Conservation (phyloP, 768 basidiomycete species). For the Lanmaoa pseudosensibilis region DNA sequence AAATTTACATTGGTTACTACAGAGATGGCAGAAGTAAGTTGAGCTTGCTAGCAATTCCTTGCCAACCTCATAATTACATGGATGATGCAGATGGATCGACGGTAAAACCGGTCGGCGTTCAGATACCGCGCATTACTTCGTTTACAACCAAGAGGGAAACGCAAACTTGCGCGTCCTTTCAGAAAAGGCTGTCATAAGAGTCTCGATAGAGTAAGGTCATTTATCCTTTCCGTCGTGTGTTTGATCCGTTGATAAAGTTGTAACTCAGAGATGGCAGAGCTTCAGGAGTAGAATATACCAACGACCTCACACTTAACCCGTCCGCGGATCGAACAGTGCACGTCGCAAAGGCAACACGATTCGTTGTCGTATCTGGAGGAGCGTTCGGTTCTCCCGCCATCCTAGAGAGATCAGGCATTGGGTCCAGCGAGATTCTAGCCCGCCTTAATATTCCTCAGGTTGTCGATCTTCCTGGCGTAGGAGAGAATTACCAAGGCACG, state of each 20-base stretch:
- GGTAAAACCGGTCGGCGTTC: constrained; percentile 52
- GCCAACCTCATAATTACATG: not conserved
- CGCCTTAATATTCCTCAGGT: constrained; percentile 47
- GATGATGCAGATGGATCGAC: constrained; percentile 50
- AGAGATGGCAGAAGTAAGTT: constrained; percentile 58
- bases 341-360: constrained; percentile 38
- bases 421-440: constrained; percentile 48
- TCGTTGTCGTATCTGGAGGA: constrained; percentile 52
- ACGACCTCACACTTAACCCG: constrained; percentile 25
- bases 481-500: constrained; percentile 61
- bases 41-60: not conserved
- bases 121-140: constrained; percentile 51
- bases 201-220: constrained; percentile 47
- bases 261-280: constrained; percentile 30
- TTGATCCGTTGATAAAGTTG: not conserved
- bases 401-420: constrained; percentile 68
- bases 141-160: constrained; percentile 48
- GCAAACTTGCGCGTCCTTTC: constrained; percentile 43
- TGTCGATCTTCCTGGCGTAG: constrained; percentile 73
- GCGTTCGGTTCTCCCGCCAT: constrained; percentile 58
- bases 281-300: constrained; percentile 53
- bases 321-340: constrained; percentile 23
- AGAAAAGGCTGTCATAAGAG: constrained; percentile 45
- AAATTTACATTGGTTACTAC: not conserved
- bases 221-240: not conserved